Conservation (phyloP, 805 yeast species). For the Lachancea quebecensis region DNA sequence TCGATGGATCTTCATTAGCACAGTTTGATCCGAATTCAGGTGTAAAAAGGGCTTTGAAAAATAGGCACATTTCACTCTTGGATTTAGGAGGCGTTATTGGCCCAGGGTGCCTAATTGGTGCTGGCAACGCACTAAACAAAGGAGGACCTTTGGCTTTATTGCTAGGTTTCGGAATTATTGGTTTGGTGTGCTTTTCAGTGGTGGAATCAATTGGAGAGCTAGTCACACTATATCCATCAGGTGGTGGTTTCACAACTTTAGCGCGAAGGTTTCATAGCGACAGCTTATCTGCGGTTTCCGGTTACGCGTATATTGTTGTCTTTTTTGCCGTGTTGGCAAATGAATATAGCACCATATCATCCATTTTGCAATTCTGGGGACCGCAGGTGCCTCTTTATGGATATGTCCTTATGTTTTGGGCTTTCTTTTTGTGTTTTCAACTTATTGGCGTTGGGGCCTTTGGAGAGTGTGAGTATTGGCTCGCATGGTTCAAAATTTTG, state of each 20-base stretch:
- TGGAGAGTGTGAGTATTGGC: conserved; percentile 51
- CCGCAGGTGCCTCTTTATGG: conserved; percentile 15
- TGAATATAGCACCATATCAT: conserved; percentile 6
- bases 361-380: conserved; percentile 10
- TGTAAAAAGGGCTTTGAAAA: conserved; percentile 12
- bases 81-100: conserved; percentile 8
- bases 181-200: conserved; percentile 10
- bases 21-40: conserved; percentile 10
- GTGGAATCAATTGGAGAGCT: conserved; percentile 16
- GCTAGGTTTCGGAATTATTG: conserved; percentile 13
- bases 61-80: conserved; percentile 8
- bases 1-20: conserved; percentile 2
- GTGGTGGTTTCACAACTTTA: conserved; percentile 7
- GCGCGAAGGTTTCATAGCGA: conserved; percentile 9
- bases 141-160: conserved; percentile 13
- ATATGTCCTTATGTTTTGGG: conserved; percentile 13
- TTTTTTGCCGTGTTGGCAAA: conserved; percentile 8
- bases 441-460: conserved; percentile 48
- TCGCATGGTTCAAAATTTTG: conserved; percentile 54
- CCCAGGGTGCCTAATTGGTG: conserved; percentile 8
- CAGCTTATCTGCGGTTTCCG: conserved; percentile 11
- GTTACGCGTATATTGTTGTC: conserved; percentile 12
- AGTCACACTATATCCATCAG: conserved; percentile 7
- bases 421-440: conserved; percentile 18
- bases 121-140: conserved; percentile 8